Conservation (phyloP, 1,284 basidiomycete genomes). For the Fomitopsis betulina region DNA sequence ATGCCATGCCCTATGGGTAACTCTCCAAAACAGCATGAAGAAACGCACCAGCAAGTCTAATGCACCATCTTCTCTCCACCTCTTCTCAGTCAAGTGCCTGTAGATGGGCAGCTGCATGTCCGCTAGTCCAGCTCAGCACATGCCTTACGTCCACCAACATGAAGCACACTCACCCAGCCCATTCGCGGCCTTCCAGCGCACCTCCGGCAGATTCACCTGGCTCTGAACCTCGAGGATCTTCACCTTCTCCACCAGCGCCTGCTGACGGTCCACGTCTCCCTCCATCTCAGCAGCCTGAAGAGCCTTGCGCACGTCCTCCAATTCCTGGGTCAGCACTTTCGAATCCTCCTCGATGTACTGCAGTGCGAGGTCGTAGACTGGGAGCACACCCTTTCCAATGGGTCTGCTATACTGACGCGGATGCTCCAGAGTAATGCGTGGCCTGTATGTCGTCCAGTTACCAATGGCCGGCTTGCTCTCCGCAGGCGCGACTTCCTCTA, state of each 20-base stretch:
- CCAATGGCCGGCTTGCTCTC: conserved; percentile 12
- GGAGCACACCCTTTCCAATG: conserved; percentile 60
- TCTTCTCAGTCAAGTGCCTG: conserved; percentile 77
- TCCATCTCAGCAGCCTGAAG: conserved; percentile 19
- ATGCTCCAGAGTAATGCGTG: conserved; percentile 42
- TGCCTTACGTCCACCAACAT: background rate
- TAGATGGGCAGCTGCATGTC: conserved; percentile 68
- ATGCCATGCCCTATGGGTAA: background rate
- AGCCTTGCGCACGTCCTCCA: conserved; percentile 33
- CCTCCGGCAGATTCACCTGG: conserved; percentile 74
- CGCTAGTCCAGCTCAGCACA: conserved; percentile 31
- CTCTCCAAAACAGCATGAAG: background rate
- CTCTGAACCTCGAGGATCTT: conserved; percentile 40
- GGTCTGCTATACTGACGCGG: conserved; percentile 67
- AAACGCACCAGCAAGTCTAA: conserved; percentile 78
- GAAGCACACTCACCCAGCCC: conserved; percentile 58
- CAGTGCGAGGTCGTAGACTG: conserved; percentile 82
- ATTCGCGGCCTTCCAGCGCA: conserved; percentile 71
- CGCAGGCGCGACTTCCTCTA: background rate
- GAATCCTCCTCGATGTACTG: conserved; percentile 56
- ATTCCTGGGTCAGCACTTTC: conserved; percentile 39
- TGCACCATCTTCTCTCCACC: conserved; percentile 81
- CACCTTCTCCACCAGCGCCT: conserved; percentile 31
- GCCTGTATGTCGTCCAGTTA: conserved; percentile 29
- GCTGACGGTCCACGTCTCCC: conserved; percentile 35